Evolutionary conservation across 768 basidiomycete species (phyloP), one percentile per base, ranked within the genome.

Genomic region (Gymnopilus dilepis): DNA sequence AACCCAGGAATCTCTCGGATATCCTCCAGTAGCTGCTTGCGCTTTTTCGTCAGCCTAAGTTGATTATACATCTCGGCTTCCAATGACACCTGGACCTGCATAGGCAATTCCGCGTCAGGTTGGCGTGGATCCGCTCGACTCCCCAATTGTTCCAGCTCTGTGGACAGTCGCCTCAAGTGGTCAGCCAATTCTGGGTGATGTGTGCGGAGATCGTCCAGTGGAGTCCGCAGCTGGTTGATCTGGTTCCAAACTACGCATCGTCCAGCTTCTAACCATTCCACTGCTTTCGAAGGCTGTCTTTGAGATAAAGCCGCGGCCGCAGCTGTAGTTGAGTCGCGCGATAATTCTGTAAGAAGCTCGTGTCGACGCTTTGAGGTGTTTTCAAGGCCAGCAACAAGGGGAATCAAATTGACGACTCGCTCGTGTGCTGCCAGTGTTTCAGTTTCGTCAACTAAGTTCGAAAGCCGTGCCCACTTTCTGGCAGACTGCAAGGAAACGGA

Each of bases 361-460:
- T 64, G 62, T 7, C 69, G 61, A 28, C 58, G 33, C 1, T 63
- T 22, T 7, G 67, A 15, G 21, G 60, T 60, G 47, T 59, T 60
- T 17, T 65, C 69, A 17, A 70, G 58, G 56, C 67, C 66, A 11
- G 67, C 65, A 26, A 66, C 41, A 17, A 56, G 59, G n/a, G 69
- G 65, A 21, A 22, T 47, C 45, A 8, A 21, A n/a, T 12, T 47
- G 13, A 1, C 3, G 45, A 12, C n/a, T n/a, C n/a, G n/a, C n/a
- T n/a, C n/a, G n/a, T n/a, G n/a, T n/a, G n/a, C n/a, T n/a, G n/a
- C n/a, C n/a, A n/a, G n/a, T n/a, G n/a, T n/a, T n/a, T n/a, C n/a
- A n/a, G n/a, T n/a, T n/a, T n/a, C n/a, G n/a, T n/a, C n/a, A n/a
- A n/a, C n/a, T n/a, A n/a, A n/a, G n/a, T n/a, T n/a, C n/a, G n/a